These are phyloP conservation scores for Fusarium sp. DNA, from an alignment of 2,329 filamentous ascomycete genomes.

Conservation along the genomic window DNA sequence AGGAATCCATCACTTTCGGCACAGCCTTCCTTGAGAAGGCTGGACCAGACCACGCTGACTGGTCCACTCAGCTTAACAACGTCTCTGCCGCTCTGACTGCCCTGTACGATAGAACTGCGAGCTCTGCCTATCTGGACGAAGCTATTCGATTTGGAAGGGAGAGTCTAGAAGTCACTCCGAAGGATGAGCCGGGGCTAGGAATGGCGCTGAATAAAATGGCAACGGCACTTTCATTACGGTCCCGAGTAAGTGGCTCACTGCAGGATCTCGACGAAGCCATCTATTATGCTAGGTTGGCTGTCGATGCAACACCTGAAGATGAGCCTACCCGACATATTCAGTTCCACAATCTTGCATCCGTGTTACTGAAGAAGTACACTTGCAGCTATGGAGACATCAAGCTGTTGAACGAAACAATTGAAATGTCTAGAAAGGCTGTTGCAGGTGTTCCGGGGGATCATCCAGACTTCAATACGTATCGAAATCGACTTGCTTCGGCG, in stretches of 20 bases:
- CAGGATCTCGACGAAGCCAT: background rate
- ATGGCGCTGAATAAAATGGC: background rate
- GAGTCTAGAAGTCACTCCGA: background rate
- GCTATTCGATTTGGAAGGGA: background rate
- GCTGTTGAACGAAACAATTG: background rate
- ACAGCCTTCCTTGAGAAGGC: background rate
- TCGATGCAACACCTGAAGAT: background rate
- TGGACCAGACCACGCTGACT: background rate
- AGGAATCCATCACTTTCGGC: background rate
- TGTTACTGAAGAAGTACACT: background rate
- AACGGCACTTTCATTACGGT: background rate
- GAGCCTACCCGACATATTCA: background rate
- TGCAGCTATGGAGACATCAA: background rate
- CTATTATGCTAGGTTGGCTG: background rate
- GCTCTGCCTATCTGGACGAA: background rate
- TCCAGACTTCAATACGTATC: background rate
- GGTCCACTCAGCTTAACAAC: background rate
- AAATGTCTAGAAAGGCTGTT: background rate
- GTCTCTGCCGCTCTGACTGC: background rate
- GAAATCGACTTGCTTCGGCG: background rate
- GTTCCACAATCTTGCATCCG: background rate
- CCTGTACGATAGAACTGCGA: background rate
- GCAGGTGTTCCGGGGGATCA: background rate
- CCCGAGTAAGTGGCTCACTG: background rate
- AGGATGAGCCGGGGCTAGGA: background rate